Conservation (phyloP, 2,329 filamentous ascomycete species). For the Colletotrichum sidae region DNA sequence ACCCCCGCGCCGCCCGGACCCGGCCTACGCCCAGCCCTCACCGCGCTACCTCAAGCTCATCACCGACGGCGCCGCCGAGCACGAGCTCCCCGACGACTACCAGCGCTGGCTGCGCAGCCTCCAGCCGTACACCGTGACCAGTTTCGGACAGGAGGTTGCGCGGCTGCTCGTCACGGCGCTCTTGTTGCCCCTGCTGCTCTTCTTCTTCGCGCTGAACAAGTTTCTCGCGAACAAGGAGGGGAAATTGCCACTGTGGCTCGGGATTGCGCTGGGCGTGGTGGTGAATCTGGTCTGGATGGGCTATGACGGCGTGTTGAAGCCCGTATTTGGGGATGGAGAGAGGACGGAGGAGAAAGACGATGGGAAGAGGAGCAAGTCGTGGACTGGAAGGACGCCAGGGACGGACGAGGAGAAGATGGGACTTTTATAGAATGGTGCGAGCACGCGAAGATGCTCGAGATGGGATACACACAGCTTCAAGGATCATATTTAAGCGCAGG, state of each 20-base stretch:
- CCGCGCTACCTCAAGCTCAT: slow-evolving; percentile 86
- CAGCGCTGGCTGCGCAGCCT: slow-evolving; percentile 77
- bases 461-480: neutral
- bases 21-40: slow-evolving; percentile 84
- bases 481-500: neutral
- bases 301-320: slow-evolving; percentile 63
- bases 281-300: slow-evolving; percentile 58
- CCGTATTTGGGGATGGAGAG: slow-evolving; percentile 88
- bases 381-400: neutral
- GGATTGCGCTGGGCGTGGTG: slow-evolving; percentile 63
- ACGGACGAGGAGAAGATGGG: slow-evolving; percentile 43
- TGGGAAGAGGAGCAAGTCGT: slow-evolving; percentile 21
- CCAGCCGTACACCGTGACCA: slow-evolving; percentile 78
- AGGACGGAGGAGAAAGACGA: slow-evolving; percentile 57
- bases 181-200: slow-evolving; percentile 48
- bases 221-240: slow-evolving; percentile 75
- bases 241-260: slow-evolving; percentile 75
- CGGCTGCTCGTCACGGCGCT: slow-evolving; percentile 65
- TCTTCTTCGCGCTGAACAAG: slow-evolving; percentile 41
- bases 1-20: slow-evolving; percentile 67
- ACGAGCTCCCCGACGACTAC: slow-evolving; percentile 83
- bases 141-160: slow-evolving; percentile 73
- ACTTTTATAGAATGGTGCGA: neutral
- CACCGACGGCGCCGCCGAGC: slow-evolving; percentile 81
- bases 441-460: neutral